Percentiles rank a stretch among this genome's conserved stretches.
Evolutionary conservation across 75 land plant species (phyloP).

Genomic region (Pseudotsuga menziesii): DNA sequence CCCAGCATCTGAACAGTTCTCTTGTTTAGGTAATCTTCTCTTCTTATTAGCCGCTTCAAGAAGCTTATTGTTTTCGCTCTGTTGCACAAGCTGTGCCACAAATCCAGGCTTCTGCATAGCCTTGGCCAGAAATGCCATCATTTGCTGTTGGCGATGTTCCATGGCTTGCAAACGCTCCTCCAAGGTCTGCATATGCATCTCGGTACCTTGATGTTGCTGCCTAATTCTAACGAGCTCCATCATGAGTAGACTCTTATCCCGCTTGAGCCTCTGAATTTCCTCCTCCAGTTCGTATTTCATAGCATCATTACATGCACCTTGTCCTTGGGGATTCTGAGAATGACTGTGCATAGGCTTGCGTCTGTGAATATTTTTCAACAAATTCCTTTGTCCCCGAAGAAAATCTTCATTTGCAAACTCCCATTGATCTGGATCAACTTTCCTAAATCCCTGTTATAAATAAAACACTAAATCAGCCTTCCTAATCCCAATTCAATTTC

Average conservation of each 20-base stretch:
- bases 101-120: constrained; percentile 49
- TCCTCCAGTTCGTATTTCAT: constrained; percentile 44
- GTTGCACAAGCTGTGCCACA: constrained; percentile 26
- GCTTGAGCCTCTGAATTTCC: constrained; percentile 48
- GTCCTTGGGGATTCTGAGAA: constrained; percentile 22
- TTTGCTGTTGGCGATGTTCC: constrained; percentile 37
- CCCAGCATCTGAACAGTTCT: constrained; percentile 15
- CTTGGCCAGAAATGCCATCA: constrained; percentile 35
- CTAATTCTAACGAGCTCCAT: constrained; percentile 36
- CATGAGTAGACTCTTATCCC: constrained; percentile 42
- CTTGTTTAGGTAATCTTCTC: constrained; percentile 38
- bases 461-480: constrained; percentile 2
- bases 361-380: constrained; percentile 57
- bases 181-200: constrained; percentile 32
- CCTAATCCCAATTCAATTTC: no score
- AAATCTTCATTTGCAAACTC: constrained; percentile 82
- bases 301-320: constrained; percentile 19
- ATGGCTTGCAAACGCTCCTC: constrained; percentile 30
- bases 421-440: constrained; percentile 78
- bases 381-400: constrained; percentile 48
- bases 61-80: constrained; percentile 26
- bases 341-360: constrained; percentile 68
- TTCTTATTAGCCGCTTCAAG: constrained; percentile 32
- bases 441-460: constrained; percentile 56
- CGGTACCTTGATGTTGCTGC: constrained; percentile 33